Evolutionary conservation across 1,284 basidiomycete species (phyloP), one percentile per base, ranked within the genome.

Genomic region (Earliella scabrosa): DNA sequence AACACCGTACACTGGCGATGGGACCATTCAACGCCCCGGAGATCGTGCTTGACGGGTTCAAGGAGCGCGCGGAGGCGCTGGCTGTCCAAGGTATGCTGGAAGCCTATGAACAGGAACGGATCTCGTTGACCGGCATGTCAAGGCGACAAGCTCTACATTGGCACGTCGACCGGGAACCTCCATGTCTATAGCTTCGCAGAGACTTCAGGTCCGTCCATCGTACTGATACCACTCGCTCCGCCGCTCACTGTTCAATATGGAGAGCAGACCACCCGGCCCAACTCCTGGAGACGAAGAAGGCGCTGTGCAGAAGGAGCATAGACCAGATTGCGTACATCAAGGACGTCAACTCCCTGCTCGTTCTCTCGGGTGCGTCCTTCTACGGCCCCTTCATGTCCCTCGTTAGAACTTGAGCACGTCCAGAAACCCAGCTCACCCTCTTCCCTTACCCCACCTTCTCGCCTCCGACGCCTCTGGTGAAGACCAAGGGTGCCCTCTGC

Each of bases 281-380:
- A 29, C 75, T 87, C 2, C 75, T 90, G 16, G 87, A 90, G 61
- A 83, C 82, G 16, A 91, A 86, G 81, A 87, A 86, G 58, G 46
- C 52, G 18, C 59, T 71, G 10, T 63, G 68, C 44, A 80, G 85
- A 61, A 83, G 82, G 63, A 79, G 90, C 11, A 92, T 98, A 39
- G 95, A 98, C 54, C 93, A 94, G 68, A 75, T 98, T 5, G 92
- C 87, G 2, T 88, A 90, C 49, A 82, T 98, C 61, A 88, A 89
- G 60, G 92, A 93, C 63, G 82, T 92, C 14, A 88, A 92, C 63
- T 89, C 90, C 10, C 77, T 98, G 26, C 87, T 92, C 4, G 81
- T 92, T 8, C 80, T 97, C 2, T 90, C 92, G 18, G 94, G 95
- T 93, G 61, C 44, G 31, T 7, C 29, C n/a, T n/a, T 41, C 9